Evolutionary conservation across 208 protist species (phyloP), one percentile per base, ranked within the genome.

Genomic region (Leishmania tarentolae): DNA sequence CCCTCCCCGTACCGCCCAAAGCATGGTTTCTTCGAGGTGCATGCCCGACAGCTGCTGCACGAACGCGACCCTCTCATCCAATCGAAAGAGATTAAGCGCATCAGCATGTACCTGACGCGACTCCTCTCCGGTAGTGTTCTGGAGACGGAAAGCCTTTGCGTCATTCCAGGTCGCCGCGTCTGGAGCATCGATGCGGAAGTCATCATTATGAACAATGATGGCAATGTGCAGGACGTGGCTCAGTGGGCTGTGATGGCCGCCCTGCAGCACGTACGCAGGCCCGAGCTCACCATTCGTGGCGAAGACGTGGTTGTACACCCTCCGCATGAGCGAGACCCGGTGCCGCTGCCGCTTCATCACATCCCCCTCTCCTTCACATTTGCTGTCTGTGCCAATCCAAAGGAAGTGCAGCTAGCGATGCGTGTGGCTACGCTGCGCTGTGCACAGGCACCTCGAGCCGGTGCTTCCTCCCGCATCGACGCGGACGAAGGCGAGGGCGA

Each of bases 71-170:
- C 78, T 17, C 56, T 84, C 35, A 74, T 83, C 21, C 82, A 87
- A 66, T 74, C 74, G 1, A 81, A 76, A 47, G 83, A 86, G 47
- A 61, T 90, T 9, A 86, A 86, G 77, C 88, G 94, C 53, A 75
- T 98, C 2, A 88, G 82, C n/a, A 82, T 89, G 46, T 90, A 98
- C 42, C 80, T 99, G 35, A 96, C 98, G 69, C 86, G 95, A 11
- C 87, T 96, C 28, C 85, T 99, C 42, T 91, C 92, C 68, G 94
- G 93, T 44, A 90, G 93, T 76, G 98, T 99, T 2, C 82, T 99
- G 1, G 98, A 99, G 89, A 98, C 94, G 13, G 99, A 99, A 81
- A 88, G 92, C 19, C 90, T 99, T 35, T 99, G 99, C 84, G 95
- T 99, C 44, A 80, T 99, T 46, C 95, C 98, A 2, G 97, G 97